Percentiles rank a stretch among this genome's conserved stretches.
Conservation (phyloP, 495 filamentous ascomycete species). For the Xylaria bambusicola region DNA sequence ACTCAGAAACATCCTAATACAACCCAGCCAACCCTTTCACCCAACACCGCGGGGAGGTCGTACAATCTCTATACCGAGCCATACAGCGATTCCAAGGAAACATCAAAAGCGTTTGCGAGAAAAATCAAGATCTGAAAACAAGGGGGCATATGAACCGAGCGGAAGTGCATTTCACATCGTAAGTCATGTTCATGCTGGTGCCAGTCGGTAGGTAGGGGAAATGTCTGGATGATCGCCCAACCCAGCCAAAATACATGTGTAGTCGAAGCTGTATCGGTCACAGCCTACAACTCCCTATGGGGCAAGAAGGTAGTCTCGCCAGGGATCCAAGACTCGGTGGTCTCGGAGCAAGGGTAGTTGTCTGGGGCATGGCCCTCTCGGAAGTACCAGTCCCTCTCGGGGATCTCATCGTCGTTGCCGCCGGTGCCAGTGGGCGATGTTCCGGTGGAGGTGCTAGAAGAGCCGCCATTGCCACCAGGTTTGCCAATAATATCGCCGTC, state of each 20-base stretch:
- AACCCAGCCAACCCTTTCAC: too few species aligned
- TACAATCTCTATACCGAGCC: too few species aligned
- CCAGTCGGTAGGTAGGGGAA: not conserved
- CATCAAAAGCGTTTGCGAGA: too few species aligned
- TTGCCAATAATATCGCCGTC: not conserved
- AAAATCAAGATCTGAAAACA: not conserved
- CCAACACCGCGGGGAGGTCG: too few species aligned
- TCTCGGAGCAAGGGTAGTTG: constrained; percentile 8
- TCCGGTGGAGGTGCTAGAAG: not conserved
- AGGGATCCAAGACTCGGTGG: not conserved
- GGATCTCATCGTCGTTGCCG: not conserved
- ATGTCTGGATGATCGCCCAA: not conserved
- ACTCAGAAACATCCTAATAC: too few species aligned
- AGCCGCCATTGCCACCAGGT: not conserved
- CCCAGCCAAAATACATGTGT: not conserved
- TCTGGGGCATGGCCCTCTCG: constrained; percentile 1
- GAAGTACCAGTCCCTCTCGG: not conserved
- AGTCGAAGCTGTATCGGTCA: not conserved
- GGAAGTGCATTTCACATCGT: not conserved
- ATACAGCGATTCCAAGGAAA: too few species aligned
- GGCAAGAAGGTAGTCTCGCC: constrained; percentile 7
- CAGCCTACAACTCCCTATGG: constrained; percentile 2
- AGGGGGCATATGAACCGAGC: not conserved
- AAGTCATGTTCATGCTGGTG: not conserved
- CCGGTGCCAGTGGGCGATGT: not conserved